Conservation (phyloP, 345 rosid species). For the Lepidium didymum region DNA sequence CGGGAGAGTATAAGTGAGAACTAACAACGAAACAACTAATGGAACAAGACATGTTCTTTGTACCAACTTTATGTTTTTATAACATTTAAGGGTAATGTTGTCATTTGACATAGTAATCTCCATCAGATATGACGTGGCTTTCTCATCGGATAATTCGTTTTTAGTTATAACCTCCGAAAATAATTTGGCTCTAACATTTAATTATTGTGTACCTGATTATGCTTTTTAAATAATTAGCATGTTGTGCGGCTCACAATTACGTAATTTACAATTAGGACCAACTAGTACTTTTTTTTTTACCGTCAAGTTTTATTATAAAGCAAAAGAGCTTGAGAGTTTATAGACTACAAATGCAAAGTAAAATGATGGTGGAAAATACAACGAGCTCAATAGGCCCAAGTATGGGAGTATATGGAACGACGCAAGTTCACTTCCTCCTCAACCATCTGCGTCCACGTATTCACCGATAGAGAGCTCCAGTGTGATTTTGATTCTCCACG, state of each 20-base stretch:
- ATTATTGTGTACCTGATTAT: slow-evolving; percentile 25
- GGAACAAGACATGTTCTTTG: slow-evolving; percentile 25
- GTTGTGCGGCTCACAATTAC: not conserved
- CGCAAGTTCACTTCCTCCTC: no score
- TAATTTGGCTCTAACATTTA: not conserved
- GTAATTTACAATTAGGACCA: no score
- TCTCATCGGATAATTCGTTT: slow-evolving; percentile 11
- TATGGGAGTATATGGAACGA: no score
- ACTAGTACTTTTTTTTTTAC: no score
- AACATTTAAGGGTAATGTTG: not conserved
- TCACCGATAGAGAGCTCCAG: no score
- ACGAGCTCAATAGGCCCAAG: no score
- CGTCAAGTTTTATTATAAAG: no score
- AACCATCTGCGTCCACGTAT: no score
- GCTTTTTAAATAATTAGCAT: slow-evolving; percentile 24
- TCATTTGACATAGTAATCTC: not conserved
- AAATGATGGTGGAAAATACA: no score
- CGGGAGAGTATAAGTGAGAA: slow-evolving; percentile 8
- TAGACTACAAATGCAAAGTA: no score
- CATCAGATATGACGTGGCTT: slow-evolving; percentile 19
- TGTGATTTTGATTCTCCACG: no score
- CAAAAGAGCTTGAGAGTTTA: no score
- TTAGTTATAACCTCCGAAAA: slow-evolving; percentile 20
- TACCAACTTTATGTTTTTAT: slow-evolving; percentile 6
- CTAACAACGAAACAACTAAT: slow-evolving; percentile 10